phyloP scores from a whole-genome alignment of 768 basidiomycete species.

The Leucocoprinus leucothites region DNA sequence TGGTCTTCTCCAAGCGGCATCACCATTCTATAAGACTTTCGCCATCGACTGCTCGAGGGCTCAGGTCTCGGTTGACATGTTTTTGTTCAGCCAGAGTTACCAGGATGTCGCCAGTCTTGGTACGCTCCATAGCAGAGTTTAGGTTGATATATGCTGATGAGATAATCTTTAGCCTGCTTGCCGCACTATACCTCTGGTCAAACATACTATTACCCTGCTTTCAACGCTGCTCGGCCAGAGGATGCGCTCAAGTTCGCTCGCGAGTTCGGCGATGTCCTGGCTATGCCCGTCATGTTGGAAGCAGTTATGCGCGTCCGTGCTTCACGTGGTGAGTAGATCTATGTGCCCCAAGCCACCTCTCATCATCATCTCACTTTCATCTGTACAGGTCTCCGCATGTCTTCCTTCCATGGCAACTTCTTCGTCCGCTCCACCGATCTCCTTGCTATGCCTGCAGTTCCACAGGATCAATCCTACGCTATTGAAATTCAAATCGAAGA shows the following conservation, averaged over 20 bases:
- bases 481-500: slow-evolving; percentile 97
- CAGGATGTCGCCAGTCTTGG: slow-evolving; percentile 95
- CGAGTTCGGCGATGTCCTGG: slow-evolving; percentile 91
- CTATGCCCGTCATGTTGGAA: slow-evolving; percentile 94
- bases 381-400: slow-evolving; percentile 81
- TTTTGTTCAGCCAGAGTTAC: slow-evolving; percentile 91
- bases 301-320: slow-evolving; percentile 98
- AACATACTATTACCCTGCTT: slow-evolving; percentile 97
- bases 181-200: slow-evolving; percentile 98
- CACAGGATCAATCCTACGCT: slow-evolving; percentile 92
- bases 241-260: slow-evolving; percentile 98
- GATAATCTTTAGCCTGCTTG: slow-evolving; percentile 63
- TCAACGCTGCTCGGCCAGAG: slow-evolving; percentile 91
- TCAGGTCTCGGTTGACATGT: slow-evolving; percentile 99
- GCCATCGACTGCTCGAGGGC: slow-evolving; percentile 97
- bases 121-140: slow-evolving; percentile 26
- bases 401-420: slow-evolving; percentile 98
- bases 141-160: neutral
- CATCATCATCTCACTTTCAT: neutral
- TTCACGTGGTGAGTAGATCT: slow-evolving; percentile 67
- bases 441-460: slow-evolving; percentile 94
- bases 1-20: slow-evolving; percentile 86
- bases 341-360: neutral
- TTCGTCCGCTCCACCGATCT: slow-evolving; percentile 97
- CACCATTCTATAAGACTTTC: slow-evolving; percentile 96